Evolutionary conservation across 2,329 filamentous ascomycete species (phyloP), one percentile per base, ranked within the genome.

Genomic region (Thyridium curvatum): DNA sequence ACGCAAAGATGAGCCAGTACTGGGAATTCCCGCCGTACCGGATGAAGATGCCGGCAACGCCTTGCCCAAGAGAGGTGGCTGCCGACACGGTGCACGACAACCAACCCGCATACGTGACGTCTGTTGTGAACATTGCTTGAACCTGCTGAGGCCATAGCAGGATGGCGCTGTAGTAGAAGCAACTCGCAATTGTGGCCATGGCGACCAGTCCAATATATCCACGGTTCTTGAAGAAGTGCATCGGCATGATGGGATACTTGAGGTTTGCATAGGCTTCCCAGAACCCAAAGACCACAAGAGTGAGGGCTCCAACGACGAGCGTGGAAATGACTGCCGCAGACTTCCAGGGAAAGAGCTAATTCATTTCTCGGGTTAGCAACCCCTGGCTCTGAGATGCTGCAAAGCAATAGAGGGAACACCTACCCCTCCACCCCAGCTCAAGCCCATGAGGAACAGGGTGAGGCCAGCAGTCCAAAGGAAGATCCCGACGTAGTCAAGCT

Each of bases 381-480:
- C 30, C 13, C 13, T 12, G 13, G 13, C n/a, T 30, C 28, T 32
- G 12, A 32, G 13, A 16, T 30, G 28, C n/a, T n/a, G n/a, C 21
- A 26, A 6, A 26, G 6, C 21, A 26, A 6, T 26, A 26, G 21
- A 10, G 12, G 12, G n/a, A 32, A 8, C 3, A 38, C 36, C 8
- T 33, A 38, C 53, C 21, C 47, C 51, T 12, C 65, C 65, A 15
- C 64, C 65, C 51, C 63, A 69, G 18, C 63, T 65, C 35, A 71
- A 52, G 4, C 68, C 67, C 46, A 71, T 64, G 12, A 71, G 52
- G 39, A 71, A 62, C 1, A 71, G 51, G 13, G 61, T 62, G 3
- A 69, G 60, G 4, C 68, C 66, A 3, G 59, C 57, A 12, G 61
- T 64, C 55, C 64, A 70, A 26, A 71, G 53, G 45, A 67, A 60